phyloP scores from a whole-genome alignment of 768 basidiomycete genomes.

The Xerocomellus chrysenteron region DNA sequence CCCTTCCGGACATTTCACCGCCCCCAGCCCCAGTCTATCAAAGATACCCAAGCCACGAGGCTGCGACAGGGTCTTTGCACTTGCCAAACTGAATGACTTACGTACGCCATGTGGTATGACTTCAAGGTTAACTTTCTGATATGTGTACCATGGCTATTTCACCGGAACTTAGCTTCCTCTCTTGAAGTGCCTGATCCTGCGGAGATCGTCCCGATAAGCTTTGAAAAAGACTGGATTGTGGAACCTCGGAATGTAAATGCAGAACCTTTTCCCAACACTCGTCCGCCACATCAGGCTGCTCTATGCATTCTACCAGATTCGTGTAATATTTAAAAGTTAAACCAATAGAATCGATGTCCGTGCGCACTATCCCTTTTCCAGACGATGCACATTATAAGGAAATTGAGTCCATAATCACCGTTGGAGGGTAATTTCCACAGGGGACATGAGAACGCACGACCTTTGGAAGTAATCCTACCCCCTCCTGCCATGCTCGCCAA shows the following conservation, averaged over 20 bases:
- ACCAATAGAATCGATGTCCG: background rate
- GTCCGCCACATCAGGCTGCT: background rate
- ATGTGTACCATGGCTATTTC: constrained; percentile 15
- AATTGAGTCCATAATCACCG: constrained; percentile 21
- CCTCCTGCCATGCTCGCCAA: constrained; percentile 36
- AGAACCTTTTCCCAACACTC: background rate
- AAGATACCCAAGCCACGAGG: constrained; percentile 17
- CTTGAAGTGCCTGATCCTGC: constrained; percentile 24
- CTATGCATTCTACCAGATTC: constrained; percentile 9
- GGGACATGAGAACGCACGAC: constrained; percentile 20
- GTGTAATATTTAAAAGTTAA: constrained; percentile 15
- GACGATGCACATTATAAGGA: constrained; percentile 12
- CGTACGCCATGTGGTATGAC: constrained; percentile 16
- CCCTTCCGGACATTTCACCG: constrained; percentile 11
- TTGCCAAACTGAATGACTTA: constrained; percentile 20
- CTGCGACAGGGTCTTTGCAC: constrained; percentile 16
- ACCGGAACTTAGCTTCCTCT: constrained; percentile 11
- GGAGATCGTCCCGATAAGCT: constrained; percentile 30
- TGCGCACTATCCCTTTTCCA: background rate
- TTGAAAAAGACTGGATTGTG: constrained; percentile 10
- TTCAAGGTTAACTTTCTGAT: constrained; percentile 31
- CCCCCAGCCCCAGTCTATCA: constrained; percentile 1
- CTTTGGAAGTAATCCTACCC: constrained; percentile 24
- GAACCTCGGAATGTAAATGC: background rate
- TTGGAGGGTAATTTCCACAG: constrained; percentile 11